Evolutionary conservation across 164 flowering plant genomes (phyloP), one percentile per base, ranked within the genome.

Genomic region (Paratinospora sagittata): DNA sequence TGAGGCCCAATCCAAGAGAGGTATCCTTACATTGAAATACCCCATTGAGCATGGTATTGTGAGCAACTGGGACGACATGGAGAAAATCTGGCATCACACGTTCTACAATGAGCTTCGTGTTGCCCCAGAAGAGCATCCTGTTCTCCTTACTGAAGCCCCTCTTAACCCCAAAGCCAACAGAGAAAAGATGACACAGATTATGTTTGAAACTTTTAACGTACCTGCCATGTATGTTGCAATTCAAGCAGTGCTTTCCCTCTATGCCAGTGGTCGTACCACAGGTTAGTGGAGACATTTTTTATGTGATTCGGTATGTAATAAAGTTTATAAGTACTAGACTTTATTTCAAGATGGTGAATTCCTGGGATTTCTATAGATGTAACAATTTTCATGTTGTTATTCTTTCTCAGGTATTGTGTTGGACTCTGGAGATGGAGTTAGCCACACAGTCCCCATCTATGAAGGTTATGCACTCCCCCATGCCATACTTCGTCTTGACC

Each of bases 21-120:
- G 93, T 82, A 89, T 89, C 26, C 79, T 89, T 39, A 86, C 93
- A 13, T 67, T 89, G 76, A 87, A 87, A 71, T 89, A 87, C 78
- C 91, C 93, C 1, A 89, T 89, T 69, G 90, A 87, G 83, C 93
- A 89, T 71, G 90, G 93, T 34, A 89, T 89, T 68, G 93, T 89
- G 47, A 89, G 80, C 84, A 89, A 89, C 72, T 89, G 93, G 93
- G 93, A 89, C 75, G 93, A 89, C 72, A 89, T 89, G 93, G 93
- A 89, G 78, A 89, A 89, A 85, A 88, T 88, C 23, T 88, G 92
- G 90, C 92, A 88, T 80, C 91, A 87, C 71, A 87, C 91, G 17
- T 87, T 86, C 78, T 87, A 87, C 77, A 87, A 87, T 68, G 91
- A 87, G 81, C 89, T 87, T 66, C 91, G 91, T 66, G 92, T 88